These are phyloP conservation scores for Cardamine resedifolia DNA, from an alignment of 345 rosid genomes.

Conservation along the genomic window DNA sequence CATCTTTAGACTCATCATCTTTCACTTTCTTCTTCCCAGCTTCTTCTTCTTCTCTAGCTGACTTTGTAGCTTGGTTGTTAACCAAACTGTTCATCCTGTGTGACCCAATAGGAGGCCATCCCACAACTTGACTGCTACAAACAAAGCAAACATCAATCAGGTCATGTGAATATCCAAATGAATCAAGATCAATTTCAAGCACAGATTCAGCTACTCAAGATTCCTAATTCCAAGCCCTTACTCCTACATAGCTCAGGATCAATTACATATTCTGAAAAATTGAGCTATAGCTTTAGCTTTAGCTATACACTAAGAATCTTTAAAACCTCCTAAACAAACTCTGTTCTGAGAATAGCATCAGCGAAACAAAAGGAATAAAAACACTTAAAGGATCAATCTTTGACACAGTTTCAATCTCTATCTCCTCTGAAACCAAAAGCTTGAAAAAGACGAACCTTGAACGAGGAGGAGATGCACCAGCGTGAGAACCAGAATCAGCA, in stretches of 20 bases:
- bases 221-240: not conserved
- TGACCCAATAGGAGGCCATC: slow-evolving; percentile 89
- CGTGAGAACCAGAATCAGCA: slow-evolving; percentile 63
- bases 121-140: slow-evolving; percentile 78
- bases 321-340: not conserved
- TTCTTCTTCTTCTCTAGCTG: slow-evolving; percentile 51
- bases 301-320: not conserved
- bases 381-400: not conserved
- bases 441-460: slow-evolving; percentile 45
- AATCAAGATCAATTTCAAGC: not conserved
- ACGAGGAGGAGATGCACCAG: slow-evolving; percentile 63
- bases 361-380: not conserved
- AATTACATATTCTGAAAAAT: not conserved
- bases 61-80: slow-evolving; percentile 55
- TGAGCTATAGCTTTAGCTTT: not conserved
- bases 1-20: slow-evolving; percentile 53
- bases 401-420: not conserved
- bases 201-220: slow-evolving; percentile 4
- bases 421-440: slow-evolving; percentile 20
- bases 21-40: slow-evolving; percentile 32
- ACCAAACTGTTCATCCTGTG: slow-evolving; percentile 84
- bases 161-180: not conserved
- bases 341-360: slow-evolving; percentile 17
- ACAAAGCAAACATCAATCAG: slow-evolving; percentile 16
- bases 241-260: not conserved